phyloP scores from a whole-genome alignment of 169 alveolate species.

The Cryptosporidium parvum region DNA sequence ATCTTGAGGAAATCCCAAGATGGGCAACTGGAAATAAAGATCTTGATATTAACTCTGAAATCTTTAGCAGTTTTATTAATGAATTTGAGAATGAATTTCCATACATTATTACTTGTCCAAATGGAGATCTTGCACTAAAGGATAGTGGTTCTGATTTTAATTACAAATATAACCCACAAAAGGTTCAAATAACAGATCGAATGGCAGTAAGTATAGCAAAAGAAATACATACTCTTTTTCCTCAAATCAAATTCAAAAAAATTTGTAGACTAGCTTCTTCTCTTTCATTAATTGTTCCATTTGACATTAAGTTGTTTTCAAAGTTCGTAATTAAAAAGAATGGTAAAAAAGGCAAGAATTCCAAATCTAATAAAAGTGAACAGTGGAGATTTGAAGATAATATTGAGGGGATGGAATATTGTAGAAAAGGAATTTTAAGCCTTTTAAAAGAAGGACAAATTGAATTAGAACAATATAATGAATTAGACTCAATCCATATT shows the following conservation, averaged over 20 bases:
- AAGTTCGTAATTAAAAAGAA: conserved; percentile 3
- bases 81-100: conserved; percentile 71
- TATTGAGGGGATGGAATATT: conserved; percentile 23
- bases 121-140: conserved; percentile 40
- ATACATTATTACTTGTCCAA: conserved; percentile 56
- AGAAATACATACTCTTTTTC: conserved; percentile 37
- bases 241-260: conserved; percentile 17
- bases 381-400: conserved; percentile 3
- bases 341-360: background rate
- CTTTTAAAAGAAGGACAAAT: background rate
- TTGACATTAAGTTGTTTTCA: conserved; percentile 22
- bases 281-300: conserved; percentile 21
- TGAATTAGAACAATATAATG: background rate
- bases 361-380: background rate
- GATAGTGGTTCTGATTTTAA: background rate
- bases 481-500: background rate
- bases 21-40: conserved; percentile 38
- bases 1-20: conserved; percentile 1
- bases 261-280: conserved; percentile 40
- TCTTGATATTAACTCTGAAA: conserved; percentile 30
- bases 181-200: conserved; percentile 17
- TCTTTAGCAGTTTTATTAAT: background rate
- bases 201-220: conserved; percentile 54
- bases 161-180: background rate
- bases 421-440: conserved; percentile 54